phyloP scores from a whole-genome alignment of 768 basidiomycete genomes.

The Trametopsis cervina region DNA sequence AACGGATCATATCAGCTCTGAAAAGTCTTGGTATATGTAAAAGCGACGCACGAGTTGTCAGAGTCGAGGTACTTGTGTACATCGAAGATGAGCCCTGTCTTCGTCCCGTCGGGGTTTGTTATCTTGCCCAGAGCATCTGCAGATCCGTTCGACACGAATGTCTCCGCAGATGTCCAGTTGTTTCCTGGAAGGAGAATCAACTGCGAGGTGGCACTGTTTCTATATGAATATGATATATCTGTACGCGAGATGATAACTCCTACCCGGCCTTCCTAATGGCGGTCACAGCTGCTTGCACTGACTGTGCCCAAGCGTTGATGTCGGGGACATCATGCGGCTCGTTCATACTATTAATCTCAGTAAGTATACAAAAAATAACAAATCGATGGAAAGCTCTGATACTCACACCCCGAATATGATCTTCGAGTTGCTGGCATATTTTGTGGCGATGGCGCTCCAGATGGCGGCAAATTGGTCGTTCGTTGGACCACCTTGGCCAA shows the following conservation, averaged over 20 bases:
- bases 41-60: constrained; percentile 33
- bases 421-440: constrained; percentile 35
- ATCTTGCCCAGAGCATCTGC: constrained; percentile 40
- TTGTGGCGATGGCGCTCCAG: constrained; percentile 46
- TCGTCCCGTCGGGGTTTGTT: constrained; percentile 38
- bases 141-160: constrained; percentile 44
- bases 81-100: constrained; percentile 45
- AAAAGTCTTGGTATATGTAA: not conserved
- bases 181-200: constrained; percentile 54
- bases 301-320: constrained; percentile 40
- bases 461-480: constrained; percentile 45
- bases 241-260: too few relatives aligned
- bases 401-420: constrained; percentile 45
- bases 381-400: not conserved
- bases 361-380: not conserved
- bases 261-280: constrained; percentile 52
- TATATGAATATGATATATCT: too few relatives aligned
- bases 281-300: constrained; percentile 54
- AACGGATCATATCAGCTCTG: not conserved
- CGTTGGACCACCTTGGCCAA: constrained; percentile 57
- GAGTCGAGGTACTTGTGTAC: constrained; percentile 58
- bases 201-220: constrained; percentile 48
- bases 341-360: constrained; percentile 40
- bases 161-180: constrained; percentile 46
- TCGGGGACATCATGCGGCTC: constrained; percentile 54